Base-by-base conservation (phyloP, 176 grass and related monocot species). In the Saccharum officinarum region DNA sequence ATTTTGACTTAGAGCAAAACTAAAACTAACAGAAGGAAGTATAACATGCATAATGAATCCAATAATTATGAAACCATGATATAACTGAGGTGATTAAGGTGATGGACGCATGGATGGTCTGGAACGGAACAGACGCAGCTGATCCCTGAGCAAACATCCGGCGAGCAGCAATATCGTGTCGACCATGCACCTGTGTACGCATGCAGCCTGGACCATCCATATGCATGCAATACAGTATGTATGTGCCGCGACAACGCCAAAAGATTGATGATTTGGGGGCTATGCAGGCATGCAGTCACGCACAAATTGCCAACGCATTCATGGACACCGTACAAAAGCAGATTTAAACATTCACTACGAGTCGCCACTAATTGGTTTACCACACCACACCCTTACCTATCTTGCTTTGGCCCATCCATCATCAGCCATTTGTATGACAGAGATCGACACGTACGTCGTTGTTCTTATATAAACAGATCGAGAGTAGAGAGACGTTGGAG, bases 271-370 rank as follows among this genome's bases (percentile, higher is more conserved):
- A 54, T 20, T 34, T 12, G 15, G 15, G 18, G 28, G 66, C 3
- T 11, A 49, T 70, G 10, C 44, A 33, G 36, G 73, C 73, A 34
- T 76, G 44, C 26, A 33, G 68, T 74, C 79, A 82, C 79, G 63
- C 72, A 62, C 63, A 82, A 77, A 49, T 82, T 82, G 79, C 79
- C 62, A 76, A 82, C 7, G 37, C 65, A 87, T 87, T 87, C 67
- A 87, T 76, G 4, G 17, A 39, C n/a, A 67, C 20, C 33, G 76
- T 72, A 86, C 83, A 79, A 9, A 57, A 28, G 37, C n/a, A 76
- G 78, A 87, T 87, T 82, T 75, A 64, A 86, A 49, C 75, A 50
- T 79, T 79, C 76, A 31, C 57, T 42, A 18, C 44, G 37, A 34
- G 62, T 49, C 31, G 61, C 26, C 40, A 34, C 6, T 9, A n/a